A percentile compares a stretch with the other conserved stretches of the same genome.
Evolutionary conservation across 495 filamentous ascomycete genomes (phyloP).

Genomic region (Peziza echinospora): DNA sequence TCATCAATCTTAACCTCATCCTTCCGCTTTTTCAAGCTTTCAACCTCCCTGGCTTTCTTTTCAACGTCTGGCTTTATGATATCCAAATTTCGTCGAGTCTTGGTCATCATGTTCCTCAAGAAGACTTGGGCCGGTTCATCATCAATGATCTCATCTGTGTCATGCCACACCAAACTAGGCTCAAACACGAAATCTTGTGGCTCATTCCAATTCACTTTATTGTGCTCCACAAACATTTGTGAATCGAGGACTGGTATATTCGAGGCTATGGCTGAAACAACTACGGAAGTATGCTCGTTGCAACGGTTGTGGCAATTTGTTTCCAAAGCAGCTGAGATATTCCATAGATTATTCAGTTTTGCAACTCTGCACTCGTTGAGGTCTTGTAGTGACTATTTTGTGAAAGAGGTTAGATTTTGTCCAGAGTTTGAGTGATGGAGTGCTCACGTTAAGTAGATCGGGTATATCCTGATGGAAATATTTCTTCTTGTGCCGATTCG

Average conservation of each 20-base stretch:
- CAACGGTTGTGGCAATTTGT: conserved; percentile 46
- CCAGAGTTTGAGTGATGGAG: not conserved
- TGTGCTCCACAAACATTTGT: conserved; percentile 93
- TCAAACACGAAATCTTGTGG: conserved; percentile 71
- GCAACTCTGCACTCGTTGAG: conserved; percentile 69
- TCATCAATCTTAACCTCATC: conserved; percentile 32
- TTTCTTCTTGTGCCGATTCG: conserved; percentile 87
- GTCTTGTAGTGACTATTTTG: conserved; percentile 65
- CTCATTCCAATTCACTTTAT: conserved; percentile 58
- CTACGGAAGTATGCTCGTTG: conserved; percentile 42
- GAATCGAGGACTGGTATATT: conserved; percentile 80
- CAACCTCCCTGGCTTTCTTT: conserved; percentile 62
- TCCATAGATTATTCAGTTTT: conserved; percentile 74
- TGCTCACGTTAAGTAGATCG: conserved; percentile 61
- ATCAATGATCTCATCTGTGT: conserved; percentile 60
- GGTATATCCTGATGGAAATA: conserved; percentile 96
- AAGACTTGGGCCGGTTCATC: conserved; percentile 77
- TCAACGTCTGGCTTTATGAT: conserved; percentile 65
- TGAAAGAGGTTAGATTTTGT: conserved; percentile 3
- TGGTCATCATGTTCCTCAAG: conserved; percentile 72
- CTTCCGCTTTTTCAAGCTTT: conserved; percentile 45
- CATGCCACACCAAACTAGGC: conserved; percentile 91
- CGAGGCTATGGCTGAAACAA: conserved; percentile 60
- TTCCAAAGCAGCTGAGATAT: conserved; percentile 57
- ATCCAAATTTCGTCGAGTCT: conserved; percentile 62